Percentiles rank a stretch among this genome's conserved stretches.
These are phyloP conservation scores for Solanum boliviense DNA, from an alignment of 257 asterid species.

Conservation along the genomic window DNA sequence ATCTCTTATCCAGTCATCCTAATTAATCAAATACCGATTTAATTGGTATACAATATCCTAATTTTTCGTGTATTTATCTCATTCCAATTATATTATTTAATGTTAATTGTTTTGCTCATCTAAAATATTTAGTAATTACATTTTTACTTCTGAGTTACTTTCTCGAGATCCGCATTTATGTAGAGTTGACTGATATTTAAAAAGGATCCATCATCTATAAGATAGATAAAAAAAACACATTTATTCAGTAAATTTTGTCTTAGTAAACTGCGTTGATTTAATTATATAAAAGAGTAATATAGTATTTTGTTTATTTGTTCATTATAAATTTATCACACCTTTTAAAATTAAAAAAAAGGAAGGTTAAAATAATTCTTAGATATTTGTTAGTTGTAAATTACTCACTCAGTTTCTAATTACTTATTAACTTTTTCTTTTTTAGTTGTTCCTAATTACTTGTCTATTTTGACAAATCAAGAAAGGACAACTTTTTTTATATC, in stretches of 20 bases:
- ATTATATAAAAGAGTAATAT: no score
- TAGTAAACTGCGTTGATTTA: background rate
- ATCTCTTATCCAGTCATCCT: background rate
- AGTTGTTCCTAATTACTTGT: no score
- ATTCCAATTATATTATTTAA: background rate
- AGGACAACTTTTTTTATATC: no score
- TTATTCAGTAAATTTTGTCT: background rate
- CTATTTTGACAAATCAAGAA: no score
- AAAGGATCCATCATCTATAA: background rate
- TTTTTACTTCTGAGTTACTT: background rate
- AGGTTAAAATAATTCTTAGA: no score
- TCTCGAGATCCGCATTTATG: background rate
- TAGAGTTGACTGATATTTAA: background rate
- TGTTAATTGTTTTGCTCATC: background rate
- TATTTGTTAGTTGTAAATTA: no score
- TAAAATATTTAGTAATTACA: background rate
- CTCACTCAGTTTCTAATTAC: no score
- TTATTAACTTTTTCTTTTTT: no score
- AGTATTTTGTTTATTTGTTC: no score
- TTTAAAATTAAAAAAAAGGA: no score
- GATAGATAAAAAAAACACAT: background rate
- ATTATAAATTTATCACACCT: no score
- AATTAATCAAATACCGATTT: background rate
- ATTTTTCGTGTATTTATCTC: background rate
- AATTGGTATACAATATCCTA: background rate